Percentiles rank a stretch among this genome's conserved stretches.
Conservation (phyloP, 2,329 filamentous ascomycete genomes). For the Fusarium tanahbumbuense region DNA sequence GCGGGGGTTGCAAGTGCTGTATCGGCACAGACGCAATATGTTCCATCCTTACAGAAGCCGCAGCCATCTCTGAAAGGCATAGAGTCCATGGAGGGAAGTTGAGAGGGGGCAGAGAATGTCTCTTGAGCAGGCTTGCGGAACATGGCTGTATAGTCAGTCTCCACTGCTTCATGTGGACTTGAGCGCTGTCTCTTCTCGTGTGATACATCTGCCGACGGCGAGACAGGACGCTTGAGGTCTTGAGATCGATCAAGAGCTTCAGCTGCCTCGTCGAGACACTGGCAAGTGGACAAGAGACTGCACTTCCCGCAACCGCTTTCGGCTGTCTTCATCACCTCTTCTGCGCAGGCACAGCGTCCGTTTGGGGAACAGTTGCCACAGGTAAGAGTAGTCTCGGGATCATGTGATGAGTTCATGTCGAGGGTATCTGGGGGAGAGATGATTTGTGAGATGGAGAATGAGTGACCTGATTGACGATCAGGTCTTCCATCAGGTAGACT, state of each 20-base stretch:
- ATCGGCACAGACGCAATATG: slow-evolving; percentile 85
- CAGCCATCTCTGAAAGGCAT: slow-evolving; percentile 74
- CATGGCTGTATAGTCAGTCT: slow-evolving; percentile 79
- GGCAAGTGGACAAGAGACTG: slow-evolving; percentile 69
- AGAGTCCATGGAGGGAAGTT: slow-evolving; percentile 50
- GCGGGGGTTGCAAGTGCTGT: slow-evolving; percentile 56
- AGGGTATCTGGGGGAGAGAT: slow-evolving; percentile 64
- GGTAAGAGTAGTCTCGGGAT: slow-evolving; percentile 53
- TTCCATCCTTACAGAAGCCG: slow-evolving; percentile 85
- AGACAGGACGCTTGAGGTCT: slow-evolving; percentile 62
- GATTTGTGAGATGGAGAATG: slow-evolving; percentile 68
- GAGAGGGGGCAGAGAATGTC: slow-evolving; percentile 48
- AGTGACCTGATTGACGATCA: slow-evolving; percentile 51
- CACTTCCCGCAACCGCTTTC: slow-evolving; percentile 74
- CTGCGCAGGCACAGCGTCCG: slow-evolving; percentile 68
- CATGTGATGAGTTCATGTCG: slow-evolving; percentile 47
- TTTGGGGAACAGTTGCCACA: slow-evolving; percentile 68
- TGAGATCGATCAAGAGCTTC: slow-evolving; percentile 54
- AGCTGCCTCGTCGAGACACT: slow-evolving; percentile 72
- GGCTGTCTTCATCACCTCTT: slow-evolving; percentile 66
- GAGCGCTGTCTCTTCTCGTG: slow-evolving; percentile 68
- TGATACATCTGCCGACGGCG: slow-evolving; percentile 56
- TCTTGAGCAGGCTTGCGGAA: slow-evolving; percentile 61
- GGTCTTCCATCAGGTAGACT: slow-evolving; percentile 46
- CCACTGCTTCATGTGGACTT: slow-evolving; percentile 64